Conservation (phyloP, 1,284 basidiomycete species). For the Phellinidium pouzarii region DNA sequence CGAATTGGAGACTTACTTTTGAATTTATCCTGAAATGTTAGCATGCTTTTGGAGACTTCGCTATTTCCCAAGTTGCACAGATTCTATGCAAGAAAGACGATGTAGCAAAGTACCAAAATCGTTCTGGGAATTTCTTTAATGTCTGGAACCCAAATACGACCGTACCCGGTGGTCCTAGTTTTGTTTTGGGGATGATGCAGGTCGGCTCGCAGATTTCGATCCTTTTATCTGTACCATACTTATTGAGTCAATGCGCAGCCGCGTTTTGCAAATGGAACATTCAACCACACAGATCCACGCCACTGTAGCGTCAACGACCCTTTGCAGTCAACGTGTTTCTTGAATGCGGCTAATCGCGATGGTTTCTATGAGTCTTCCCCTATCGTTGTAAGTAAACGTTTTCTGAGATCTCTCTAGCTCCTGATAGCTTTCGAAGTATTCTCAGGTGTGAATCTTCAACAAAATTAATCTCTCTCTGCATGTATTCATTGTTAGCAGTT, state of each 20-base stretch:
- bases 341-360: constrained; percentile 49
- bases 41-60: constrained; percentile 59
- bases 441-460: constrained; percentile 31
- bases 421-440: constrained; percentile 34
- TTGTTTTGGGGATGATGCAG: constrained; percentile 47
- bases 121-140: constrained; percentile 52
- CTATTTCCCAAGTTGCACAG: constrained; percentile 56
- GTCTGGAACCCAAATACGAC: constrained; percentile 53
- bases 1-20: background rate
- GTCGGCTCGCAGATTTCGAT: constrained; percentile 25
- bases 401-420: background rate
- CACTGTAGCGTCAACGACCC: constrained; percentile 62
- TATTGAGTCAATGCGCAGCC: constrained; percentile 32
- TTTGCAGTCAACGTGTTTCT: constrained; percentile 48
- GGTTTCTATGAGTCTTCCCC: constrained; percentile 64
- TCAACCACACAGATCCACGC: constrained; percentile 57
- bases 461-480: background rate
- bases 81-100: constrained; percentile 42
- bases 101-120: constrained; percentile 44
- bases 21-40: constrained; percentile 23
- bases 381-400: constrained; percentile 39
- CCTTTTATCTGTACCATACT: background rate
- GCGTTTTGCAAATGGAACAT: constrained; percentile 51
- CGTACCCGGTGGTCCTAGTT: constrained; percentile 35
- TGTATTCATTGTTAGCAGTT: constrained; percentile 31